Percentiles rank a stretch among this genome's conserved stretches.
These are phyloP conservation scores for Pythium grandisporangium DNA, from an alignment of 352 stramenopile species.

Conservation along the genomic window DNA sequence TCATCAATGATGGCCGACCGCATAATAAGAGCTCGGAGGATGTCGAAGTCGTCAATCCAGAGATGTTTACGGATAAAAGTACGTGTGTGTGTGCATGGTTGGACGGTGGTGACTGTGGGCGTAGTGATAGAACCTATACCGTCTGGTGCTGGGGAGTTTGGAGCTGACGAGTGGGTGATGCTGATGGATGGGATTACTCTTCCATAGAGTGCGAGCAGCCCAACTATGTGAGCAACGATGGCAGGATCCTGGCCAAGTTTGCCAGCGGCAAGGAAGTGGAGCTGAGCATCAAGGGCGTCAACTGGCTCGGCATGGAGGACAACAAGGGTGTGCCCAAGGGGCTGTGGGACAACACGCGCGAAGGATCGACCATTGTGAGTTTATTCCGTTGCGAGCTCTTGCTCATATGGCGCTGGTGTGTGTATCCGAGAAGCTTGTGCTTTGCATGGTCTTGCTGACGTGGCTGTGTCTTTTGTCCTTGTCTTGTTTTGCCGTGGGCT, in stretches of 20 bases:
- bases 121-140: too few relatives aligned
- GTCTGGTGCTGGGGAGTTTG: too few relatives aligned
- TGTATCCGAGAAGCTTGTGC: too few relatives aligned
- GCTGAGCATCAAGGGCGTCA: constrained; percentile 80
- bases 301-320: constrained; percentile 81
- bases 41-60: constrained; percentile 57
- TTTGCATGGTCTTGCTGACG: too few relatives aligned
- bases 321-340: constrained; percentile 59
- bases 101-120: neutral
- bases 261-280: constrained; percentile 41
- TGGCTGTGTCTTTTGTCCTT: too few relatives aligned
- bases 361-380: constrained; percentile 56
- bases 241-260: constrained; percentile 51
- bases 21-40: constrained; percentile 27
- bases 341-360: constrained; percentile 73
- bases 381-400: too few relatives aligned
- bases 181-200: neutral
- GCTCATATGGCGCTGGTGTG: too few relatives aligned
- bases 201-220: constrained; percentile 59
- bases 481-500: too few relatives aligned
- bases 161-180: neutral
- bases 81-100: constrained; percentile 3
- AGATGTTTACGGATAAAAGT: constrained; percentile 54
- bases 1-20: constrained; percentile 53
- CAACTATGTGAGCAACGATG: constrained; percentile 77